Conservation (phyloP, 2,329 filamentous ascomycete genomes). For the Albifimbria verrucaria region DNA sequence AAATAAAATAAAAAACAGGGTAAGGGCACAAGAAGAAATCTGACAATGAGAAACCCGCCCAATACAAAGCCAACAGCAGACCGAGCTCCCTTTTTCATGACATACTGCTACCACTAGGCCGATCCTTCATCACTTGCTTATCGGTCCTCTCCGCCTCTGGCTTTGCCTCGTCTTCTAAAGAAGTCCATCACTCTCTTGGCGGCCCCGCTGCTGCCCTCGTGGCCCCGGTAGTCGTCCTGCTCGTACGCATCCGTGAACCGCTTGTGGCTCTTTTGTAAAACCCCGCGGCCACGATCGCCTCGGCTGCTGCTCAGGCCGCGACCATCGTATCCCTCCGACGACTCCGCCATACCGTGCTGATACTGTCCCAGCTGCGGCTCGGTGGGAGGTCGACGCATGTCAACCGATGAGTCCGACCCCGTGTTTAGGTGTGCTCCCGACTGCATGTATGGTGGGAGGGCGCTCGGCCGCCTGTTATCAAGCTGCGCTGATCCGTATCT, state of each 20-base stretch:
- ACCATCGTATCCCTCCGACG: conserved; percentile 40
- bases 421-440: conserved; percentile 42
- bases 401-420: conserved; percentile 53
- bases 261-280: conserved; percentile 81
- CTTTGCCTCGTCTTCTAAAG: conserved; percentile 83
- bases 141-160: conserved; percentile 58
- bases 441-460: conserved; percentile 45
- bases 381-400: conserved; percentile 40
- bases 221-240: conserved; percentile 61
- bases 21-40: too few species aligned
- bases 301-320: conserved; percentile 34
- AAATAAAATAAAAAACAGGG: neutral
- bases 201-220: conserved; percentile 80
- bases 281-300: conserved; percentile 40
- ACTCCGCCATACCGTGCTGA: conserved; percentile 36
- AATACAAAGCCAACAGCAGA: too few species aligned
- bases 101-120: neutral
- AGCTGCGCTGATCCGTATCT: conserved; percentile 38
- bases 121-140: conserved; percentile 21
- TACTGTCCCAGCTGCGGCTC: conserved; percentile 39
- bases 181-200: conserved; percentile 97
- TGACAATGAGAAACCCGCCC: too few species aligned
- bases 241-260: conserved; percentile 90
- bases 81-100: too few species aligned
- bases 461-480: conserved; percentile 36